A percentile compares a stretch with the other conserved stretches of the same genome.
Conservation (phyloP, 306 rosid species). For the Prunus davidiana region DNA sequence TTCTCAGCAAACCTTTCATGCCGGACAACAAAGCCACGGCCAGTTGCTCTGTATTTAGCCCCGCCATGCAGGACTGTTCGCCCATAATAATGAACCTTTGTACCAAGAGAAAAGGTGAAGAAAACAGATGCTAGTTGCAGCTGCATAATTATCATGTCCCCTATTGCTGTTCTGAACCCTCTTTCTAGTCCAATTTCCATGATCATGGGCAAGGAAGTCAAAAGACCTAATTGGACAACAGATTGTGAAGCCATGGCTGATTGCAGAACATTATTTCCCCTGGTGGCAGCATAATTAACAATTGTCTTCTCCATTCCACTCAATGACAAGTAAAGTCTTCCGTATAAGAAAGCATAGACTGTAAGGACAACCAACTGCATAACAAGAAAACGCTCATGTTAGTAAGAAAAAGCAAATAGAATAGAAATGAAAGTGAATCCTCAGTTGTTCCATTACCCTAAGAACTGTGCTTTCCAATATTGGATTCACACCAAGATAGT, state of each 20-base stretch:
- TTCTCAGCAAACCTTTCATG: slow-evolving; percentile 95
- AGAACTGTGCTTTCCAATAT: neutral
- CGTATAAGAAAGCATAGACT: slow-evolving; percentile 74
- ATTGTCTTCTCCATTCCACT: slow-evolving; percentile 87
- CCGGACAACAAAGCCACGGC: slow-evolving; percentile 97
- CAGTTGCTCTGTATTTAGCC: slow-evolving; percentile 95
- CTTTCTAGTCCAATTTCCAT: slow-evolving; percentile 99
- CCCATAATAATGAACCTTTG: slow-evolving; percentile 87
- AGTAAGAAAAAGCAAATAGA: neutral
- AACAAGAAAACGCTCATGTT: slow-evolving; percentile 9
- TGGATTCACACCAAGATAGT: neutral
- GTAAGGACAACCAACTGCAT: slow-evolving; percentile 77
- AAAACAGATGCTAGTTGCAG: slow-evolving; percentile 93
- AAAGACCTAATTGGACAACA: slow-evolving; percentile 75
- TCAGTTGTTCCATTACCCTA: neutral
- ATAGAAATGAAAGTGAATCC: neutral
- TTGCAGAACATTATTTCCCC: slow-evolving; percentile 57
- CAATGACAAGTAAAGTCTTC: slow-evolving; percentile 80
- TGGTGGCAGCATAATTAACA: slow-evolving; percentile 56
- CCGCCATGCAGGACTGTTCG: slow-evolving; percentile 95
- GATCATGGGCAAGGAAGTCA: slow-evolving; percentile 90
- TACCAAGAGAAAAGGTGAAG: slow-evolving; percentile 92
- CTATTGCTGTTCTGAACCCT: slow-evolving; percentile 85
- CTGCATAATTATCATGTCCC: slow-evolving; percentile 84
- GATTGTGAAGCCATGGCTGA: slow-evolving; percentile 85